These are phyloP conservation scores for Penicillium odoratum DNA, from an alignment of 495 filamentous ascomycete genomes.

Conservation along the genomic window DNA sequence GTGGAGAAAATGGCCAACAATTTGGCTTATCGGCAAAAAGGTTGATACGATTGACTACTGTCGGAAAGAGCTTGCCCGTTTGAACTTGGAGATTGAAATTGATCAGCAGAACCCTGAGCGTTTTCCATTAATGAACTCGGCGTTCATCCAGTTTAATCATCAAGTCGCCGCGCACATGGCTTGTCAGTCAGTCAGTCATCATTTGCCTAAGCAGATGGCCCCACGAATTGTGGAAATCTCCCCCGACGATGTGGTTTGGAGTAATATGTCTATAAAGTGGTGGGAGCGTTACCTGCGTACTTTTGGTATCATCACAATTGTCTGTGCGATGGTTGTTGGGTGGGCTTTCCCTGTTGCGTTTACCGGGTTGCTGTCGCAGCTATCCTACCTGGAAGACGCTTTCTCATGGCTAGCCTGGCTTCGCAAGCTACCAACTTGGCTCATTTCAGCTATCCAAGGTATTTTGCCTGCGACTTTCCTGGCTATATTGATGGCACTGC, in stretches of 20 bases:
- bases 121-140: constrained; percentile 94
- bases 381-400: constrained; percentile 63
- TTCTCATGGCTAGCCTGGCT: constrained; percentile 75
- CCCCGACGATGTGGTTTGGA: constrained; percentile 93
- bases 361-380: constrained; percentile 76
- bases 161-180: constrained; percentile 98
- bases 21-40: constrained; percentile 83
- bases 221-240: constrained; percentile 91
- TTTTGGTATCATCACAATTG: constrained; percentile 61
- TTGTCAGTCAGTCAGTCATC: constrained; percentile 88
- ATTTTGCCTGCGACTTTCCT: constrained; percentile 78
- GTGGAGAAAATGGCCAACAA: constrained; percentile 76
- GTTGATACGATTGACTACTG: constrained; percentile 95
- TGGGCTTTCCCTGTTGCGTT: constrained; percentile 93
- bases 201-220: constrained; percentile 91
- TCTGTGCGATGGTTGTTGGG: constrained; percentile 75
- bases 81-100: constrained; percentile 90
- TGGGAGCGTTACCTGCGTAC: constrained; percentile 85
- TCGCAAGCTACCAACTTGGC: constrained; percentile 56
- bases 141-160: constrained; percentile 98
- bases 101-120: constrained; percentile 86
- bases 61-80: constrained; percentile 79
- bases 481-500: constrained; percentile 73
- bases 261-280: constrained; percentile 97
- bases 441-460: constrained; percentile 78